Evolutionary conservation across 2,329 filamentous ascomycete genomes (phyloP).

Genomic region (Fusarium compactum): DNA sequence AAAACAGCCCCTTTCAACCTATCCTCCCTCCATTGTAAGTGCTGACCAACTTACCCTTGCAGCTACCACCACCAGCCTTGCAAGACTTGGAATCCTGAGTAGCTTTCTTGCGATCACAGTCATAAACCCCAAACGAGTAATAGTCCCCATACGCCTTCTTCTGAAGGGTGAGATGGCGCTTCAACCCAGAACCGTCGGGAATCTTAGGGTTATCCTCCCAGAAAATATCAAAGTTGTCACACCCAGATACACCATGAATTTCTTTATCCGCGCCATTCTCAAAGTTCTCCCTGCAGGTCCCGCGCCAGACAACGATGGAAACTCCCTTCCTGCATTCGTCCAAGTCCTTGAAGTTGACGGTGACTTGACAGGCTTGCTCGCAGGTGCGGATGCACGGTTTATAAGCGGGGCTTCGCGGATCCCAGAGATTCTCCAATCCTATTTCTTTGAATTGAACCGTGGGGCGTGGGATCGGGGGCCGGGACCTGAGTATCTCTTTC

Average conservation of each 20-base stretch:
- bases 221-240: no score
- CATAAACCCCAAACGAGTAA: neutral
- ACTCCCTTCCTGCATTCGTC: neutral
- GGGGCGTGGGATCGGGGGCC: no score
- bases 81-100: neutral
- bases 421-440: neutral
- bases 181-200: no score
- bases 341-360: rapidly evolving
- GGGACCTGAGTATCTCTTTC: no score
- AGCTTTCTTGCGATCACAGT: neutral
- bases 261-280: rapidly evolving
- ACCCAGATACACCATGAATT: rapidly evolving
- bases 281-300: neutral
- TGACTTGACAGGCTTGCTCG: no score
- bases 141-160: no score
- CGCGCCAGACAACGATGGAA: neutral
- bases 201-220: no score
- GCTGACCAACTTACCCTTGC: neutral
- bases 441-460: neutral
- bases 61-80: neutral
- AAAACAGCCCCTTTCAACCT: no score
- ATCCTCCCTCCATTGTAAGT: no score
- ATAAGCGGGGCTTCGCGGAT: neutral
- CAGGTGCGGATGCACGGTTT: rapidly evolving
- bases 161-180: no score